Evolutionary conservation across 2,329 filamentous ascomycete species (phyloP).

Genomic region (Saccharata proteae): DNA sequence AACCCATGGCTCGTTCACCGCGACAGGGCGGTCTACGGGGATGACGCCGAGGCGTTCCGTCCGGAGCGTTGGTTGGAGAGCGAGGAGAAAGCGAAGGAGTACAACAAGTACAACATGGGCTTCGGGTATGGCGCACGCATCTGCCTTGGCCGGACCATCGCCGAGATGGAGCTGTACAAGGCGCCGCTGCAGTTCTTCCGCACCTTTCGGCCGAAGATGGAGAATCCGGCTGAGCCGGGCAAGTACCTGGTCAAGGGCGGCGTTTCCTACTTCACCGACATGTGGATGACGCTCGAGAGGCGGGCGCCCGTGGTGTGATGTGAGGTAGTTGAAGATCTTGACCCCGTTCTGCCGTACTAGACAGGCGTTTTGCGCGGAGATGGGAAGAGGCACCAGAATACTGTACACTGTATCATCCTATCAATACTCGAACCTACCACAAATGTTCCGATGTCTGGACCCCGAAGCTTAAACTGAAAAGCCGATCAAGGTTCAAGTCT

Average conservation of each 20-base stretch:
- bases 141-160: slow-evolving; percentile 39
- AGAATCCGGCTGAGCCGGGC: slow-evolving; percentile 19
- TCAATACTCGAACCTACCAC: no score
- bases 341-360: slow-evolving; percentile 2
- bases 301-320: slow-evolving; percentile 7
- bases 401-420: no score
- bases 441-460: no score
- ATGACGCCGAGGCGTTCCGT: slow-evolving; percentile 17
- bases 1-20: slow-evolving; percentile 20
- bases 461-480: no score
- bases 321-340: not conserved
- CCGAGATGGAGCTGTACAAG: slow-evolving; percentile 43
- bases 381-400: no score
- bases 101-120: slow-evolving; percentile 36
- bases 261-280: slow-evolving; percentile 30
- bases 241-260: slow-evolving; percentile 31
- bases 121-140: slow-evolving; percentile 40
- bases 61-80: slow-evolving; percentile 21
- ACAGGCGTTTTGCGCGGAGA: no score
- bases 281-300: slow-evolving; percentile 25
- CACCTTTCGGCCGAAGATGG: slow-evolving; percentile 22
- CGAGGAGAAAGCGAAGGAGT: slow-evolving; percentile 28
- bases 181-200: slow-evolving; percentile 29
- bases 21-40: slow-evolving; percentile 17
- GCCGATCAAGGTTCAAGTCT: no score